Evolutionary conservation across 2,329 filamentous ascomycete genomes (phyloP).

Genomic region (Aspergillus pseudoglaucus): DNA sequence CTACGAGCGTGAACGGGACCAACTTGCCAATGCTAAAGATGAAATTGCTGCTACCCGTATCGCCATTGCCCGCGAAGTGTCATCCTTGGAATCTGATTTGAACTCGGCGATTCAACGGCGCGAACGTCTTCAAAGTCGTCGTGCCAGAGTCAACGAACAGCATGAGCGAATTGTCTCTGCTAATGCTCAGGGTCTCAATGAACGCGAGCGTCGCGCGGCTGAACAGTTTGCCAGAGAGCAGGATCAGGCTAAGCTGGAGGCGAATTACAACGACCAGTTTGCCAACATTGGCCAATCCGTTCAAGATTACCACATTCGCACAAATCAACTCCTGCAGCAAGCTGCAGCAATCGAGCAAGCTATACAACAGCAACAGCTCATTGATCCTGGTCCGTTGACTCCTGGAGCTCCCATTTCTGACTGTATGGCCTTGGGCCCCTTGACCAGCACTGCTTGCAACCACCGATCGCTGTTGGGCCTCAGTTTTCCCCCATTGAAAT

Average conservation of each 20-base stretch:
- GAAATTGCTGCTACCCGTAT: conserved; percentile 47
- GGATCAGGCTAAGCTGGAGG: conserved; percentile 40
- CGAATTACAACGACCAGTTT: conserved; percentile 38
- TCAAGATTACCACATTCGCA: conserved; percentile 38
- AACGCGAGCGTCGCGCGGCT: conserved; percentile 45
- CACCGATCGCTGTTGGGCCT: conserved; percentile 30
- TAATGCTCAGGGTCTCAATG: conserved; percentile 52
- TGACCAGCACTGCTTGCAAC: conserved; percentile 24
- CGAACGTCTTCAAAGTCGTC: conserved; percentile 54
- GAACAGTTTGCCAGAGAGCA: conserved; percentile 41
- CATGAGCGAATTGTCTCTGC: conserved; percentile 54
- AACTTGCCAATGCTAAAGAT: conserved; percentile 44
- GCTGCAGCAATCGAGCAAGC: conserved; percentile 37
- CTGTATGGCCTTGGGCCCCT: conserved; percentile 13
- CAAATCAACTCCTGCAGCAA: conserved; percentile 40
- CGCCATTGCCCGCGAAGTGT: conserved; percentile 47
- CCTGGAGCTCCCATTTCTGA: conserved; percentile 47
- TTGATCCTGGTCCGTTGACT: conserved; percentile 44
- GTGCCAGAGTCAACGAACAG: conserved; percentile 54
- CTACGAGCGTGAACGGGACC: conserved; percentile 50
- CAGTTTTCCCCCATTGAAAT: conserved; percentile 28
- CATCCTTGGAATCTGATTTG: conserved; percentile 49
- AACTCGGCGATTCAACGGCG: conserved; percentile 48
- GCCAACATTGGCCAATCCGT: conserved; percentile 36
- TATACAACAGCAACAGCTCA: conserved; percentile 40